Conservation (phyloP, 257 asterid species). For the Lycium ferocissimum region DNA sequence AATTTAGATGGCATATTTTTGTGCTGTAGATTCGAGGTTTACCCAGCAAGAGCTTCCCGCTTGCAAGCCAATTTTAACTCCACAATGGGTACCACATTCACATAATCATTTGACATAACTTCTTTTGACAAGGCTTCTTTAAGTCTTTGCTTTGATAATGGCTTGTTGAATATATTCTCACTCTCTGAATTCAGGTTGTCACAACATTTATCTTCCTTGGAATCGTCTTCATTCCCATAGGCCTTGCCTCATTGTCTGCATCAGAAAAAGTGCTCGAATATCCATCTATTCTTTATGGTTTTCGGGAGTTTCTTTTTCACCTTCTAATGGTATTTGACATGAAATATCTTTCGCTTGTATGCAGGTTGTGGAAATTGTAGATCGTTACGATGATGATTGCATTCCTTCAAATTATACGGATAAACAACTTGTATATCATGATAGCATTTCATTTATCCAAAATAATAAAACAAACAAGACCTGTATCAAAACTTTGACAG, state of each 20-base stretch:
- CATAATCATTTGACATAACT: background rate
- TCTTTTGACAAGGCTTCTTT: background rate
- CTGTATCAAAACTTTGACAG: constrained; percentile 58
- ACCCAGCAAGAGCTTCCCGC: constrained; percentile 99
- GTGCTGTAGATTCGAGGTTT: constrained; percentile 81
- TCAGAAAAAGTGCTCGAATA: constrained; percentile 56
- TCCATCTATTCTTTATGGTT: background rate
- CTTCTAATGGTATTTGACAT: background rate
- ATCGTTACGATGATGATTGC: constrained; percentile 73
- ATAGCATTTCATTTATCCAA: constrained; percentile 57
- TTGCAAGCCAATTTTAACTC: constrained; percentile 93
- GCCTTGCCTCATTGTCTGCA: constrained; percentile 76
- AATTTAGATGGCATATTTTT: background rate
- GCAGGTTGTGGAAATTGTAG: constrained; percentile 82
- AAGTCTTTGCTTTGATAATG: background rate
- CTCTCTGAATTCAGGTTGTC: constrained; percentile 61
- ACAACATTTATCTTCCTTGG: constrained; percentile 66
- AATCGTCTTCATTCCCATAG: constrained; percentile 77
- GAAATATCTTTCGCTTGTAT: constrained; percentile 7
- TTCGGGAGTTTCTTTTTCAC: background rate
- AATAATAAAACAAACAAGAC: constrained; percentile 52
- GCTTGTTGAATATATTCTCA: constrained; percentile 12
- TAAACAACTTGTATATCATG: constrained; percentile 41
- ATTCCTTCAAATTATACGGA: constrained; percentile 41
- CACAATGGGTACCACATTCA: constrained; percentile 63